Evolutionary conservation across 768 basidiomycete species (phyloP), one percentile per base, ranked within the genome.

Genomic region (Naganishia vishniacii): DNA sequence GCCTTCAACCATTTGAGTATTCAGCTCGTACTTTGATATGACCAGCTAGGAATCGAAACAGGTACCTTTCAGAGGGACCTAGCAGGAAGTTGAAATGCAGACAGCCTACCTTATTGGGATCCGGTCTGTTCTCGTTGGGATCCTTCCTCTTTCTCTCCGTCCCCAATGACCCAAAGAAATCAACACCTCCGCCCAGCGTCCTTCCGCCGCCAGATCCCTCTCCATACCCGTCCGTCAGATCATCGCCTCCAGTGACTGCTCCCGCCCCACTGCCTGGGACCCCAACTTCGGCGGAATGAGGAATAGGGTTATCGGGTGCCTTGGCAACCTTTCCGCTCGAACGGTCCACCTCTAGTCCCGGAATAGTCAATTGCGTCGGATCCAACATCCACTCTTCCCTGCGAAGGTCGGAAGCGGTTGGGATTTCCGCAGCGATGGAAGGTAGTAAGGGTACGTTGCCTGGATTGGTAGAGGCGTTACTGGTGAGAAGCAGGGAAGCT

Each of bases 331-430:
- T 47, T 18, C 53, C 45, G 15, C 4, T 56, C 26, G 68, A 60
- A 25, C 67, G 40, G 20, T 67, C 62, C 49, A 68, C 70, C 67
- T 70, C 73, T 62, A 65, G n/a, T 8, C 66, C 70, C 59, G 79
- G 34, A 59, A 65, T 62, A 65, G 76, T 64, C 68, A 51, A 46
- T 67, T 61, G 68, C 68, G 51, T 79, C 70, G 81, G 79, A 44
- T 77, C 78, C 4, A 92, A 78, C 91, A 95, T 94, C 93, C 93
- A 97, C 40, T 89, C 86, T 66, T 92, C 91, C 20, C 91, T 83
- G 3, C 42, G 29, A 18, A 48, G 67, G 37, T 74, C 72, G 32
- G 40, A 37, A 2, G 23, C 47, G 13, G 41, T 49, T 29, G 37
- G 41, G 18, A 34, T 49, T 63, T 59, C 70, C 84, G 85, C 80